A percentile compares a stretch with the other conserved stretches of the same genome.
These are phyloP conservation scores for Ganoderma lucidum DNA, from an alignment of 1,284 basidiomycete species.

Conservation along the genomic window DNA sequence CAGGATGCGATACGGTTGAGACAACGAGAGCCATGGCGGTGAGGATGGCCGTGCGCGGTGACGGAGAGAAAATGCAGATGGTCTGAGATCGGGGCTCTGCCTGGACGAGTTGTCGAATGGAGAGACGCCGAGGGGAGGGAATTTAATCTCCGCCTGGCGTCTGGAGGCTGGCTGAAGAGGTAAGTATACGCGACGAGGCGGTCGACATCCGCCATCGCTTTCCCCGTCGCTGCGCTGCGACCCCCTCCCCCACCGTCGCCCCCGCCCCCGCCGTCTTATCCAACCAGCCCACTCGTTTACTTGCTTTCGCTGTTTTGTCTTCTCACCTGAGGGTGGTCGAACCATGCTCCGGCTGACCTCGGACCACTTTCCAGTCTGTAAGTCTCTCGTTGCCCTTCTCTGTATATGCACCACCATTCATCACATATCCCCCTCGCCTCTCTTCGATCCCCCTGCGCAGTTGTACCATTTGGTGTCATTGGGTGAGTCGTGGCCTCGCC, in stretches of 20 bases:
- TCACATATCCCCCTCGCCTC: constrained; percentile 9
- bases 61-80: neutral
- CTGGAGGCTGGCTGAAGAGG: constrained; percentile 17
- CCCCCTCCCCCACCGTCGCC: constrained; percentile 24
- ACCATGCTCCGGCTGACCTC: constrained; percentile 50
- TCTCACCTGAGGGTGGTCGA: constrained; percentile 34
- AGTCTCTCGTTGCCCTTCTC: constrained; percentile 31
- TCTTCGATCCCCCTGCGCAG: constrained; percentile 48
- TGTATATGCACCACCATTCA: constrained; percentile 9
- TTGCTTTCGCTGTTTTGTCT: constrained; percentile 31
- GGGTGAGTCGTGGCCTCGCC: constrained; percentile 59
- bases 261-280: constrained; percentile 14
- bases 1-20: neutral
- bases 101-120: neutral
- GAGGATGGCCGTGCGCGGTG: neutral
- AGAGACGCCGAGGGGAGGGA: neutral
- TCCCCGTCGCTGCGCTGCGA: constrained; percentile 33
- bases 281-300: constrained; percentile 31
- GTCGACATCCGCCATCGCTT: constrained; percentile 26
- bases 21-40: neutral
- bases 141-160: constrained; percentile 27
- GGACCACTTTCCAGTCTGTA: constrained; percentile 52
- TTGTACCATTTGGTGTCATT: constrained; percentile 91
- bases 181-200: constrained; percentile 13
- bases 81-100: neutral